A percentile compares a stretch with the other conserved stretches of the same genome.
These are phyloP conservation scores for Pichia sporocuriosa DNA, from an alignment of 805 yeast genomes.

Conservation along the genomic window DNA sequence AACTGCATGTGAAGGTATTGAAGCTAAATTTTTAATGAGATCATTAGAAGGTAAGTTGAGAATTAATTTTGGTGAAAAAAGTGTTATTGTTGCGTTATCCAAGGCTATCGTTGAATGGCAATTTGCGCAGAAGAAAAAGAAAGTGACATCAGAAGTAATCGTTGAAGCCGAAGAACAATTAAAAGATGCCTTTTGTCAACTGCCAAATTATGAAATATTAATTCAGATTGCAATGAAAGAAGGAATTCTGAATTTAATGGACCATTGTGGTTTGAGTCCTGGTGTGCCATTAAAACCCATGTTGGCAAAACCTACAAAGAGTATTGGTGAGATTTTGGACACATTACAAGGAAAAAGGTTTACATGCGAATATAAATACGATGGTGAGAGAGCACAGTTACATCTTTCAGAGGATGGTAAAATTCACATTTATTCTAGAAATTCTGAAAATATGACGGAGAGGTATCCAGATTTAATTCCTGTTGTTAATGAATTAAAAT, in stretches of 20 bases:
- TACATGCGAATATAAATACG: constrained; percentile 95
- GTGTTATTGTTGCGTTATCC: constrained; percentile 76
- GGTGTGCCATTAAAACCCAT: constrained; percentile 96
- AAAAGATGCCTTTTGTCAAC: constrained; percentile 80
- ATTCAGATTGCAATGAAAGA: constrained; percentile 56
- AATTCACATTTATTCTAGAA: constrained; percentile 80
- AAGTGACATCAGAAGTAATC: constrained; percentile 36
- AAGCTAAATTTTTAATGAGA: constrained; percentile 85
- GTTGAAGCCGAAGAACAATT: constrained; percentile 69
- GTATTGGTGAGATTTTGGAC: constrained; percentile 87
- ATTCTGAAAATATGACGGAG: constrained; percentile 95
- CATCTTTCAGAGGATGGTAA: constrained; percentile 63
- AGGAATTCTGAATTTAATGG: constrained; percentile 62
- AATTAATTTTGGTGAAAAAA: constrained; percentile 90
- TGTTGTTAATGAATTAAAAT: constrained; percentile 46
- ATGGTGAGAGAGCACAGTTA: constrained; percentile 96
- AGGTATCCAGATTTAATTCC: constrained; percentile 86
- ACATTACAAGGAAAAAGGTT: constrained; percentile 78
- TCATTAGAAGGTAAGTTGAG: constrained; percentile 89
- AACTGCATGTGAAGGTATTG: constrained; percentile 77
- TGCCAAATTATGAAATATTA: constrained; percentile 83
- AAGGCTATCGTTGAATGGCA: constrained; percentile 74
- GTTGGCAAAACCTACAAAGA: constrained; percentile 96
- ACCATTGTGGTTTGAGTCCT: constrained; percentile 71
- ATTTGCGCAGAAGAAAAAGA: constrained; percentile 24